Evolutionary conservation across 2,329 filamentous ascomycete genomes (phyloP).

Genomic region (Ceratocystis eucalypticola): DNA sequence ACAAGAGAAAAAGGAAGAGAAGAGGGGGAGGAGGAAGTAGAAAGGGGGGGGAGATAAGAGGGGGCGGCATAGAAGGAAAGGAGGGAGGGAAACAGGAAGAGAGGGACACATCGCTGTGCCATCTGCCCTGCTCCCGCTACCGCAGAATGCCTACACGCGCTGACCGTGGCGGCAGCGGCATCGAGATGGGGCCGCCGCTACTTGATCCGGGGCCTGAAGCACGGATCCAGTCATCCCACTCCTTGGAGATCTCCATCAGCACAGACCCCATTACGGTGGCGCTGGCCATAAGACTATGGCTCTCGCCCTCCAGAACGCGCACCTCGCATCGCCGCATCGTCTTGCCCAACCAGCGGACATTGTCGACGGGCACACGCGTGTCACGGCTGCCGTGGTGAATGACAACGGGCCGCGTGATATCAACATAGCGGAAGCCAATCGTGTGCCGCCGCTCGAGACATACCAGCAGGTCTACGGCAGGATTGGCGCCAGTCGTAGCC

Average conservation of each 20-base stretch:
- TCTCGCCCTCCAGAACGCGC: constrained; percentile 75
- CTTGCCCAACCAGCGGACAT: constrained; percentile 87
- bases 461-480: constrained; percentile 81
- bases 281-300: constrained; percentile 91
- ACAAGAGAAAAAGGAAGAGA: neutral
- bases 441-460: constrained; percentile 82
- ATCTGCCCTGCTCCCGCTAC: neutral
- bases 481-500: constrained; percentile 81
- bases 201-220: constrained; percentile 33
- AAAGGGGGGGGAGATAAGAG: too few relatives aligned
- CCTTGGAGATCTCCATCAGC: constrained; percentile 83
- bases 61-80: too few relatives aligned
- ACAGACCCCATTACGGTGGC: constrained; percentile 85
- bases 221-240: constrained; percentile 81
- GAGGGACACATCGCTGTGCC: neutral
- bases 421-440: constrained; percentile 93
- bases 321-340: constrained; percentile 91
- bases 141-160: neutral
- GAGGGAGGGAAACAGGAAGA: neutral
- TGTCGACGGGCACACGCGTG: constrained; percentile 83
- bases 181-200: neutral
- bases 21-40: too few relatives aligned
- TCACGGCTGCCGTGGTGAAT: constrained; percentile 91
- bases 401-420: constrained; percentile 79
- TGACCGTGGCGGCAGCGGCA: neutral